These are phyloP conservation scores for Trichothecium sympodiale DNA, from an alignment of 2,329 filamentous ascomycete species.

Conservation along the genomic window DNA sequence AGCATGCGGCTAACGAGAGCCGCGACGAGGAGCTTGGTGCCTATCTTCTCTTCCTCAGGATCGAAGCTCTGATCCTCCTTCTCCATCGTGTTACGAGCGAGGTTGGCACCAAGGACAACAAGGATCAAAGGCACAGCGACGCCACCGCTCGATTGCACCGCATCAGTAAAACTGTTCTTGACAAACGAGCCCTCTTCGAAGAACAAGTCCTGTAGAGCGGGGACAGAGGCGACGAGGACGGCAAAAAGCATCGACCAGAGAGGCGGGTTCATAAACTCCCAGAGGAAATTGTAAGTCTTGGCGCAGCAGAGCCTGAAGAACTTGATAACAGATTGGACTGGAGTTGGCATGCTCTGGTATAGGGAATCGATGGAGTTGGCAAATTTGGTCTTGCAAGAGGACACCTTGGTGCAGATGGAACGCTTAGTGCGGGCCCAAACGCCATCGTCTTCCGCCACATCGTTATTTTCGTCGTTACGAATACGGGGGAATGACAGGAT, in stretches of 20 bases:
- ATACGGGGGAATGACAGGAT: conserved; percentile 55
- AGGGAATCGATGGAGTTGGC: conserved; percentile 13
- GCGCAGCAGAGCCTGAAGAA: conserved; percentile 9
- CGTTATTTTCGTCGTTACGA: conserved; percentile 28
- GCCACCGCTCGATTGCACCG: conserved; percentile 72
- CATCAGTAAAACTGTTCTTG: conserved; percentile 84
- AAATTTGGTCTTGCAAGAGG: conserved; percentile 11
- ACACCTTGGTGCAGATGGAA: conserved; percentile 17
- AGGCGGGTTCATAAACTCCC: conserved; percentile 90
- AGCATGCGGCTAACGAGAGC: conserved; percentile 85
- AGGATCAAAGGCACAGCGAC: conserved; percentile 93
- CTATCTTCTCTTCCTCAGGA: conserved; percentile 57
- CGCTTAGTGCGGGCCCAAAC: conserved; percentile 24
- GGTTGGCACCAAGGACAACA: conserved; percentile 87
- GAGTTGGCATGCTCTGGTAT: conserved; percentile 36
- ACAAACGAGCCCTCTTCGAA: conserved; percentile 84
- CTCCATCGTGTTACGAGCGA: conserved; percentile 81
- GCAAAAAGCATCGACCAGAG: conserved; percentile 85
- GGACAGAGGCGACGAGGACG: conserved; percentile 78
- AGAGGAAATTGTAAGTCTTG: conserved; percentile 50
- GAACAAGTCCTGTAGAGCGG: conserved; percentile 70
- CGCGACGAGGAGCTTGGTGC: conserved; percentile 71
- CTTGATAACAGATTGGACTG: conserved; percentile 19
- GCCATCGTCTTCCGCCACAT: conserved; percentile 21
- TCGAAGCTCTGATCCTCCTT: conserved; percentile 50